These are phyloP conservation scores for Oryza rufipogon DNA, from an alignment of 176 grass and related monocot species.

Conservation along the genomic window DNA sequence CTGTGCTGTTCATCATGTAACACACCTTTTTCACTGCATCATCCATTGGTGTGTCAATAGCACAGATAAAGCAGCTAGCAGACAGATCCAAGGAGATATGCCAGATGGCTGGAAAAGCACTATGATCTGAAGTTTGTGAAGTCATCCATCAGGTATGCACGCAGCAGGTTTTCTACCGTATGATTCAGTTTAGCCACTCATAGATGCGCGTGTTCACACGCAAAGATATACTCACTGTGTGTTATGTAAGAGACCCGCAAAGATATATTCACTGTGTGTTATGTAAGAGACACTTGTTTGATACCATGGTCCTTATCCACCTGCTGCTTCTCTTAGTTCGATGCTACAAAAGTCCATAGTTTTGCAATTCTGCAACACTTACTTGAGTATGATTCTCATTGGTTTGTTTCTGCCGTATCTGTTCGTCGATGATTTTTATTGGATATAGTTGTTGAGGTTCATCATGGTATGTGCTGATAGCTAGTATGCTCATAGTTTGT, in stretches of 20 bases:
- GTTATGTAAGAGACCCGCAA: conserved; percentile 9
- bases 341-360: background rate
- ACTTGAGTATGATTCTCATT: conserved; percentile 9
- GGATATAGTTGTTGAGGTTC: background rate
- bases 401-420: background rate
- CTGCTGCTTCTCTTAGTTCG: background rate
- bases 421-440: background rate
- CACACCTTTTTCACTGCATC: conserved; percentile 36
- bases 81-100: conserved; percentile 55
- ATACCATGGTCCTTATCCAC: conserved; percentile 36
- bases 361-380: background rate
- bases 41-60: conserved; percentile 46
- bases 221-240: conserved; percentile 29
- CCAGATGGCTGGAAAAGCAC: conserved; percentile 56
- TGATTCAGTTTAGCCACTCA: conserved; percentile 21
- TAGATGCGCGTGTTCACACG: background rate
- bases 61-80: conserved; percentile 44
- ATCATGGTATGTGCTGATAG: background rate
- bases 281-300: conserved; percentile 15
- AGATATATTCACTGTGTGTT: conserved; percentile 24
- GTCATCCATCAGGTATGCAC: conserved; percentile 48
- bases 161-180: conserved; percentile 36
- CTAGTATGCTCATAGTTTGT: background rate
- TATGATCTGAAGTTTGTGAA: conserved; percentile 52
- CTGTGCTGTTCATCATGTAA: conserved; percentile 54